phyloP scores from a whole-genome alignment of 352 stramenopile genomes.

The Pythium grandisporangium region DNA sequence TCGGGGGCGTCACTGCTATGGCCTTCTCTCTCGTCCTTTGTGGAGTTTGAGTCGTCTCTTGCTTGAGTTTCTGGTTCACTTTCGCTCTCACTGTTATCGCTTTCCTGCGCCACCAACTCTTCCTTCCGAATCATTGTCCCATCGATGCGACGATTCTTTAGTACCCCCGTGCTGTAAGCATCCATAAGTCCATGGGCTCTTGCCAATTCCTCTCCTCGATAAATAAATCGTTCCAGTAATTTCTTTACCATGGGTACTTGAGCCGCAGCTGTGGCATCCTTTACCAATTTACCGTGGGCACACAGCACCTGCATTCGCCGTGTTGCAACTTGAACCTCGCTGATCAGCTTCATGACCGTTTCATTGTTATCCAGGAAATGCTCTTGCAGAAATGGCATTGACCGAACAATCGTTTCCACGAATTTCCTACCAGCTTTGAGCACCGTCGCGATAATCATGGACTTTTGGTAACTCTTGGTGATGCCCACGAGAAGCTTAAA shows the following conservation, averaged over 20 bases:
- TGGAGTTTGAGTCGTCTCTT: background rate
- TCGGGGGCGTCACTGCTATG: slow-evolving; percentile 14
- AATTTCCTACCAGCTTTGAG: slow-evolving; percentile 44
- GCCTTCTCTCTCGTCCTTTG: slow-evolving; percentile 8
- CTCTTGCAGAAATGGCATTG: slow-evolving; percentile 45
- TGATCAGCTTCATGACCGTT: slow-evolving; percentile 38
- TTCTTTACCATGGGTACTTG: slow-evolving; percentile 64
- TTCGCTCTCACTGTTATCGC: slow-evolving; percentile 7
- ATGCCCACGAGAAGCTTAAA: slow-evolving; percentile 56
- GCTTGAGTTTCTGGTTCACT: slow-evolving; percentile 6
- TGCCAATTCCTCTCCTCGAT: slow-evolving; percentile 41
- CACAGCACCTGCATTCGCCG: slow-evolving; percentile 54
- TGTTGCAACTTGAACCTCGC: slow-evolving; percentile 47
- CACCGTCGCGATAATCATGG: slow-evolving; percentile 33
- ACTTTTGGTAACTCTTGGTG: slow-evolving; percentile 48
- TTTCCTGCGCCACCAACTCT: slow-evolving; percentile 20
- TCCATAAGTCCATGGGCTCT: slow-evolving; percentile 42
- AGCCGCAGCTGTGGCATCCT: slow-evolving; percentile 32
- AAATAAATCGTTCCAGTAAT: slow-evolving; percentile 50
- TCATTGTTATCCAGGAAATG: slow-evolving; percentile 39
- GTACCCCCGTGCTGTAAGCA: slow-evolving; percentile 45
- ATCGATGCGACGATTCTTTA: slow-evolving; percentile 65
- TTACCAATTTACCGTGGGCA: slow-evolving; percentile 48
- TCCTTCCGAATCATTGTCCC: slow-evolving; percentile 44
- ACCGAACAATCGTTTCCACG: slow-evolving; percentile 32